Conservation (phyloP, 768 basidiomycete genomes). For the Tylopilus rubrobrunneus region DNA sequence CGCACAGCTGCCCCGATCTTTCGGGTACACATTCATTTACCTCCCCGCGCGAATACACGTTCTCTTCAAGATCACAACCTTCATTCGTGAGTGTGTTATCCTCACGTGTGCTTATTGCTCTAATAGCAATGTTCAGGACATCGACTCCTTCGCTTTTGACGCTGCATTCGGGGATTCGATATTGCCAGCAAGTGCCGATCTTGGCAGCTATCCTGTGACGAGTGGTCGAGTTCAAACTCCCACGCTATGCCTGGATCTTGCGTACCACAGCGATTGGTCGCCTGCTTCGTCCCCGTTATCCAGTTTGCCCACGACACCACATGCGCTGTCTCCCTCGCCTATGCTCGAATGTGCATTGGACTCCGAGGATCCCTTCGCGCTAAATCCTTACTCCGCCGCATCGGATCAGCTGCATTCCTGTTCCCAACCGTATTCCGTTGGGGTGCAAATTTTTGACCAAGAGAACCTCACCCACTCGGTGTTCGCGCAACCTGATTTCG, state of each 20-base stretch:
- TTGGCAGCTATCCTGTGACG: slow-evolving; percentile 22
- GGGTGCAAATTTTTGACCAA: slow-evolving; percentile 18
- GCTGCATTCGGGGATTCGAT: slow-evolving; percentile 30
- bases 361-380: slow-evolving; percentile 17
- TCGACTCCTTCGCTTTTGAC: slow-evolving; percentile 30
- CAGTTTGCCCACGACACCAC: slow-evolving; percentile 43
- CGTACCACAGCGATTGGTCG: slow-evolving; percentile 39
- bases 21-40: slow-evolving; percentile 34
- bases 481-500: slow-evolving; percentile 22
- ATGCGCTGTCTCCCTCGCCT: slow-evolving; percentile 30
- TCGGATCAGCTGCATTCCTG: slow-evolving; percentile 13
- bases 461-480: slow-evolving; percentile 10
- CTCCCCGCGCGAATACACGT: slow-evolving; percentile 25
- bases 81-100: slow-evolving; percentile 43
- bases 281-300: slow-evolving; percentile 41
- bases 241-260: slow-evolving; percentile 39
- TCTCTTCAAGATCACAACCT: slow-evolving; percentile 39
- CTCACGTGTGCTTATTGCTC: background rate
- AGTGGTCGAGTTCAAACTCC: slow-evolving; percentile 26
- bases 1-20: slow-evolving; percentile 30
- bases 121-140: slow-evolving; percentile 18
- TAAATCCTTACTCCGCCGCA: slow-evolving; percentile 18
- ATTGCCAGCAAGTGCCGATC: slow-evolving; percentile 9
- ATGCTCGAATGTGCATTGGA: slow-evolving; percentile 23
- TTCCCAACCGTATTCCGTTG: slow-evolving; percentile 18